A percentile compares a stretch with the other conserved stretches of the same genome.
Conservation (phyloP, 257 asterid genomes). For the Przewalskia tangutica region DNA sequence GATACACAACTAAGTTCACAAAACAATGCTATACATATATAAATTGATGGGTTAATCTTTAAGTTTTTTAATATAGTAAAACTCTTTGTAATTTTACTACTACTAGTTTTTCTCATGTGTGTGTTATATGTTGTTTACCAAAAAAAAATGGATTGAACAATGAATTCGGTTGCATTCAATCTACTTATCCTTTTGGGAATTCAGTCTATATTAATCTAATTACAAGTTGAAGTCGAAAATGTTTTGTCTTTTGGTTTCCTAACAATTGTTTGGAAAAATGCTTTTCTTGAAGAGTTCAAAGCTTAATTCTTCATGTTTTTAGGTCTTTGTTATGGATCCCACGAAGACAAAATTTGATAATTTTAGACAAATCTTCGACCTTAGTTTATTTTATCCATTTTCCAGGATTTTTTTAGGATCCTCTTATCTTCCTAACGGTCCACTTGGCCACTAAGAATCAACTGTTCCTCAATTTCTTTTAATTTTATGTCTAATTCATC, state of each 20-base stretch:
- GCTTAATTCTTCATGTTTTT: background rate
- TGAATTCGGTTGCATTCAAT: too few relatives aligned
- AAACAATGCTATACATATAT: too few relatives aligned
- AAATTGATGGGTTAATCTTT: background rate
- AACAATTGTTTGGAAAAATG: background rate
- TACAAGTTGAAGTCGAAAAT: background rate
- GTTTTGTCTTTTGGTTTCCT: background rate
- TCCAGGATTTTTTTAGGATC: background rate
- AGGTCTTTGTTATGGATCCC: background rate
- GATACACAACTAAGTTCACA: too few relatives aligned
- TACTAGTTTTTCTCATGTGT: too few relatives aligned
- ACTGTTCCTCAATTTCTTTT: background rate
- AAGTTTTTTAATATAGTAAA: background rate
- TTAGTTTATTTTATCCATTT: too few relatives aligned
- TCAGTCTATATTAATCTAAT: background rate
- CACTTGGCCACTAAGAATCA: background rate
- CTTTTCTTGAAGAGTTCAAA: background rate
- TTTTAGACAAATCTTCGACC: background rate
- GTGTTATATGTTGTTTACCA: too few relatives aligned
- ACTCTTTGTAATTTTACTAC: too few relatives aligned
- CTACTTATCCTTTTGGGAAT: background rate
- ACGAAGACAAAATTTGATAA: background rate
- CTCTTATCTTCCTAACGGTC: background rate
- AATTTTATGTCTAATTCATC: background rate
- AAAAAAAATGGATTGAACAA: too few relatives aligned